Percentiles rank a stretch among this genome's conserved stretches.
Evolutionary conservation across 306 rosid species (phyloP).

Genomic region (Gleditsia sinensis): DNA sequence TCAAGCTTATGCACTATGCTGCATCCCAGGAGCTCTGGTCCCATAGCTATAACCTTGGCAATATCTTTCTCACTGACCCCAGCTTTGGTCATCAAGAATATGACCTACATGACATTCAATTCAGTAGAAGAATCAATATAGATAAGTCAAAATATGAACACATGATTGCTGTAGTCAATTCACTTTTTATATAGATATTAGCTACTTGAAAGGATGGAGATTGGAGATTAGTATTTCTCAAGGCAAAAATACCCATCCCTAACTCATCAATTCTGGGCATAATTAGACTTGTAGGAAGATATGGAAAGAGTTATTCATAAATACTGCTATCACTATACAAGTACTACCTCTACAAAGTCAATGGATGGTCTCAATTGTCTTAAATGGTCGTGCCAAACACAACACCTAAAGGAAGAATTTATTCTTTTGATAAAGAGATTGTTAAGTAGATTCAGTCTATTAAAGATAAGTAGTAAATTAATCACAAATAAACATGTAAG

Average conservation of each 20-base stretch:
- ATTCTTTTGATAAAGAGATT: no score
- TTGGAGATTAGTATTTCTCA: background rate
- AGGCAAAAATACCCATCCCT: background rate
- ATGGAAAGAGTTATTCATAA: conserved; percentile 1
- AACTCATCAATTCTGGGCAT: background rate
- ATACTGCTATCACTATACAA: conserved; percentile 5
- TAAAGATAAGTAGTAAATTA: no score
- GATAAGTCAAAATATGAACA: conserved; percentile 23
- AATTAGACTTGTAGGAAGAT: background rate
- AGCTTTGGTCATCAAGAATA: conserved; percentile 87
- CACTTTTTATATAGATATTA: background rate
- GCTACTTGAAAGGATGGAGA: background rate
- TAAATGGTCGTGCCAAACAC: background rate
- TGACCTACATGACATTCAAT: conserved; percentile 57
- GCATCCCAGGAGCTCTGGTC: conserved; percentile 92
- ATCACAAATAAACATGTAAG: no score
- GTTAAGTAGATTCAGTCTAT: no score
- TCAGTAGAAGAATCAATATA: conserved; percentile 37
- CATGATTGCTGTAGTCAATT: background rate
- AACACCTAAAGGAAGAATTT: background rate
- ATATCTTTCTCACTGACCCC: conserved; percentile 75
- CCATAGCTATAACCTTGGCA: conserved; percentile 81
- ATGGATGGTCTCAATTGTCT: background rate
- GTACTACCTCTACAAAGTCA: background rate
- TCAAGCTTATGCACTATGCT: conserved; percentile 81